Evolutionary conservation across 2,329 filamentous ascomycete genomes (phyloP), one percentile per base, ranked within the genome.

Genomic region (Aspergillus arachidicola): DNA sequence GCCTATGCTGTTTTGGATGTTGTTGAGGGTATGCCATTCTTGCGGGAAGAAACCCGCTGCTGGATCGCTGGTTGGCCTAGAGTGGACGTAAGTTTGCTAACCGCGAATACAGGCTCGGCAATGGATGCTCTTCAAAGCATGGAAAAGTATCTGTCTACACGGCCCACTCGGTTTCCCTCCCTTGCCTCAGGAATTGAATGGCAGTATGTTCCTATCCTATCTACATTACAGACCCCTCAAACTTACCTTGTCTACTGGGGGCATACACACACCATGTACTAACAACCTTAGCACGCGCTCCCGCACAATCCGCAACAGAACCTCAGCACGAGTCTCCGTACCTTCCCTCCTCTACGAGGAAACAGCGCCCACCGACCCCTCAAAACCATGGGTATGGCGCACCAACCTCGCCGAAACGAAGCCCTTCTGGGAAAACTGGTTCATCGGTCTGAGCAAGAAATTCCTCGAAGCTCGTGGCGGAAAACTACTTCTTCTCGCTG

Each of bases 101-200:
- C 30, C 23, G 28, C 32, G 5, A 26, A 45, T 28, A 7, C 50
- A 81, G 86, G 95, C 12, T 96, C 92, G 0, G 95, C 95, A 38
- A 94, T 99, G 78, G 95, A 98, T 76, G 94, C 95, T 3, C 84
- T 99, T 59, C 89, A 93, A 76, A 94, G 91, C 77, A 99, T 99
- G 95, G 91, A 95, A 69, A 91, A 89, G 3, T 97, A 97, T 76
- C 85, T 99, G 23, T 89, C 91, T 1, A 93, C 90, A 5, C 86
- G 95, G 26, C 95, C 95, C 0, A 82, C 83, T 10, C 87, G 89
- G 2, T 99, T 99, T 72, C 82, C 87, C n/a, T 90, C 88, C 14
- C 70, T 97, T 21, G 85, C 91, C 66, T 87, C 91, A 4, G 94
- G 90, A 7, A 93, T 99, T 68, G 92, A 96, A 72, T 99, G 95